Conservation (phyloP, 257 asterid species). For the Fraxinus quadrangulata region DNA sequence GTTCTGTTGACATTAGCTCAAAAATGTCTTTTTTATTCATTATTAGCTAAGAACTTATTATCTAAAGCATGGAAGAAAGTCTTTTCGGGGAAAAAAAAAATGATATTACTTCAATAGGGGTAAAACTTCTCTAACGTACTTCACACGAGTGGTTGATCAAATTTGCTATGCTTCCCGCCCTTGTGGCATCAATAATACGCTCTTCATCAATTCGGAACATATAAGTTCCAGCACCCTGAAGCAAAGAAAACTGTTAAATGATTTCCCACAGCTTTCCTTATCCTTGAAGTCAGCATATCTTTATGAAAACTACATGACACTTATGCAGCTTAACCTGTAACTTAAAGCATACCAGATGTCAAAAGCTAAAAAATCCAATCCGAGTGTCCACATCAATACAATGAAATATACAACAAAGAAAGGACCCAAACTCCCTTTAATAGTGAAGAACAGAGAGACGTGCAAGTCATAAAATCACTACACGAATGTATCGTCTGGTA, state of each 20-base stretch:
- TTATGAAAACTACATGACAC: slow-evolving; percentile 10
- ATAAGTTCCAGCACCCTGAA: slow-evolving; percentile 99
- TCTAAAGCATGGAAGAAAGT: not conserved
- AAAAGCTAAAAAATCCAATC: slow-evolving; percentile 13
- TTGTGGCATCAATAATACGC: slow-evolving; percentile 94
- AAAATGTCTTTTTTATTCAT: not conserved
- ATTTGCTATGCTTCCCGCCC: slow-evolving; percentile 96
- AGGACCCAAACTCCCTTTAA: not conserved
- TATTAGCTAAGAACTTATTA: not conserved
- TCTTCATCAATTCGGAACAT: slow-evolving; percentile 91
- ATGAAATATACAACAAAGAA: not conserved
- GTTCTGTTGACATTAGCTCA: not conserved
- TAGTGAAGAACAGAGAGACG: not conserved
- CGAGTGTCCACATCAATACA: not conserved
- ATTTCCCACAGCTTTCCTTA: slow-evolving; percentile 19
- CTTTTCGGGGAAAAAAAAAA: not conserved
- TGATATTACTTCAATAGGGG: not conserved
- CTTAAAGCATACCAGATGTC: slow-evolving; percentile 18
- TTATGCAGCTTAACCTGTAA: slow-evolving; percentile 16
- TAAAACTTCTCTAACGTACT: slow-evolving; percentile 48
- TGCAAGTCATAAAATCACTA: not conserved
- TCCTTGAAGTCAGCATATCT: slow-evolving; percentile 21
- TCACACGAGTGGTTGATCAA: slow-evolving; percentile 98
- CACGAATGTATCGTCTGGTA: not conserved
- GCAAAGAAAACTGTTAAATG: slow-evolving; percentile 18